These are phyloP conservation scores for Ceratocystis huliohia DNA, from an alignment of 2,329 filamentous ascomycete species.

Conservation along the genomic window DNA sequence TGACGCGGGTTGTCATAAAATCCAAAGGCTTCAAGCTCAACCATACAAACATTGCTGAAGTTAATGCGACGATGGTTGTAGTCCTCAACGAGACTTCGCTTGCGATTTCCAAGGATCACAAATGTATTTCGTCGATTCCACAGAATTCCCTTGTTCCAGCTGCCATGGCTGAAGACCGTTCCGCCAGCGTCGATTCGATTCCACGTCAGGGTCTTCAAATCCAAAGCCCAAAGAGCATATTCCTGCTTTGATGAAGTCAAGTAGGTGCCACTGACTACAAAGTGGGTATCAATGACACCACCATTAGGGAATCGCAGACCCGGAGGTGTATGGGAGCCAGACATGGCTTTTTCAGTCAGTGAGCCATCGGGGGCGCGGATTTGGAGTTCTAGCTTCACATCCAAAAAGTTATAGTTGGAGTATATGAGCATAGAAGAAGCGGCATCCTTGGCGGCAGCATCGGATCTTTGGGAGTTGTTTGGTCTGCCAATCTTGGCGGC, in stretches of 20 bases:
- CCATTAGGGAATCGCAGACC: constrained; percentile 92
- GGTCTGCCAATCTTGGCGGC: constrained; percentile 54
- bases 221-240: constrained; percentile 91
- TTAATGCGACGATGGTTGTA: constrained; percentile 98
- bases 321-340: constrained; percentile 71
- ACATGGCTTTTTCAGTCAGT: constrained; percentile 79
- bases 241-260: constrained; percentile 96
- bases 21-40: constrained; percentile 92
- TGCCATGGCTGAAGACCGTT: constrained; percentile 88
- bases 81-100: constrained; percentile 86
- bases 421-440: constrained; percentile 84
- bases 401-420: constrained; percentile 97
- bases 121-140: constrained; percentile 93
- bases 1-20: constrained; percentile 91
- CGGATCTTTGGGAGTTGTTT: constrained; percentile 28
- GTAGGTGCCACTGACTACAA: constrained; percentile 94
- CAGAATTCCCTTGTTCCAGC: constrained; percentile 89
- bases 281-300: constrained; percentile 87
- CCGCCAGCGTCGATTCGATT: constrained; percentile 90
- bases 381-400: constrained; percentile 91
- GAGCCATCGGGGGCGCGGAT: constrained; percentile 73
- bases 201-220: constrained; percentile 81
- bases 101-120: constrained; percentile 86
- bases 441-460: constrained; percentile 35
- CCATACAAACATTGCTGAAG: constrained; percentile 91